Evolutionary conservation across 2,329 filamentous ascomycete genomes (phyloP), one percentile per base, ranked within the genome.

Genomic region (Fusarium sterilihyphosum): DNA sequence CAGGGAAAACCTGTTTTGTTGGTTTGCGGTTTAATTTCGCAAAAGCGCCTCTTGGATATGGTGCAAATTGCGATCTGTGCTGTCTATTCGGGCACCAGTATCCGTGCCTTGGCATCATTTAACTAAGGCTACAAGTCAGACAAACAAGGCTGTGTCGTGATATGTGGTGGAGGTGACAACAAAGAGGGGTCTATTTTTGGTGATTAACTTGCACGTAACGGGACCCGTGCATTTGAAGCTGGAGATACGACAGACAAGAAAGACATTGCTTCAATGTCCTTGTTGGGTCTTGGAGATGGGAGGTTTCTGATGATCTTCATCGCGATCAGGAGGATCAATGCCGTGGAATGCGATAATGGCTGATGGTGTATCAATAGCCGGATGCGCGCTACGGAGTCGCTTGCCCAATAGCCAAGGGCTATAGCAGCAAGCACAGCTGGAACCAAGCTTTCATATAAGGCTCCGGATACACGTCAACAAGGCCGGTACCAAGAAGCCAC

Each of bases 61-160:
- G 35, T 29, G 52, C 22, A 40, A 38, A 46, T 18, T 63, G 58
- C 7, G 40, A 47, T 17, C 58, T 38, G 33, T 56, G 58, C 44
- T 65, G 44, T 43, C 44, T 49, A 26, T 52, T 57, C 31, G 62
- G 53, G 49, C 50, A 22, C 57, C 61, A 47, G 40, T 24, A 35
- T 35, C 33, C 14, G 33, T 35, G 24, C 35, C n/a, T 43, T 49
- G 24, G 33, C 24, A 35, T 43, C 29, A 46, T 47, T 53, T 18
- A 22, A 44, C 16, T 44, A 53, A 40, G 41, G 16, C 41, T 24
- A 31, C n/a, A 44, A 41, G 43, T 29, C 33, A 35, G n/a, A 20
- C n/a, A 46, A 44, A 37, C 41, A 64, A 67, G 71, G 62, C 71
- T 74, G 59, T 71, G 67, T 18, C 52, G 33, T 61, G 38, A 44